These are phyloP conservation scores for Agaricus subrufescens DNA, from an alignment of 768 basidiomycete genomes.

Conservation along the genomic window DNA sequence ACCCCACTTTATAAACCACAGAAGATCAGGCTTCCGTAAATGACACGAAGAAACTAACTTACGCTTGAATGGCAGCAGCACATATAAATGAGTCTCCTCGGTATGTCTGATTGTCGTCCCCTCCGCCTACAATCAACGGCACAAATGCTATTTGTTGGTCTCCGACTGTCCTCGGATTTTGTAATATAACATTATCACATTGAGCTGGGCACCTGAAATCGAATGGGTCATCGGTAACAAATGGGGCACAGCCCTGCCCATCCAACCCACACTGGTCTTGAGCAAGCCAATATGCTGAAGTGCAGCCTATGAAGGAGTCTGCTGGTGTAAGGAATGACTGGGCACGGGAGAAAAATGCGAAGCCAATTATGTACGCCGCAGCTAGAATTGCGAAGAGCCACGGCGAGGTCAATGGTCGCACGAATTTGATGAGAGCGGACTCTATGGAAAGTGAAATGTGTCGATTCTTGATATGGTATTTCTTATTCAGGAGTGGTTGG, in stretches of 20 bases:
- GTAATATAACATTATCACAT: slow-evolving; percentile 56
- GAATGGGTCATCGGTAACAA: slow-evolving; percentile 47
- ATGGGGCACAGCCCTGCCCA: slow-evolving; percentile 61
- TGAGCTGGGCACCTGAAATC: slow-evolving; percentile 82
- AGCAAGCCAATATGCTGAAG: slow-evolving; percentile 63
- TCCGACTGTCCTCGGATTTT: slow-evolving; percentile 74
- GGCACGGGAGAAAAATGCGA: slow-evolving; percentile 68
- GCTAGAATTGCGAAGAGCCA: slow-evolving; percentile 54
- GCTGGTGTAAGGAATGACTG: slow-evolving; percentile 70
- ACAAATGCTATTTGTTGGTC: slow-evolving; percentile 57
- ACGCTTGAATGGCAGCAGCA: slow-evolving; percentile 80
- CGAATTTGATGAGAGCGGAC: slow-evolving; percentile 43
- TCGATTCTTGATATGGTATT: slow-evolving; percentile 30
- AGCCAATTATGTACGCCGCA: slow-evolving; percentile 61
- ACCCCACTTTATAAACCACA: slow-evolving; percentile 45
- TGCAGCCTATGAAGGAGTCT: slow-evolving; percentile 61
- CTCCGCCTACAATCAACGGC: slow-evolving; percentile 83
- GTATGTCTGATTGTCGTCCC: slow-evolving; percentile 66
- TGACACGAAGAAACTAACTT: slow-evolving; percentile 22
- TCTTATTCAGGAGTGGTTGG: slow-evolving; percentile 49
- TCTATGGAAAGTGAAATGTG: slow-evolving; percentile 48
- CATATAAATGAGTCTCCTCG: slow-evolving; percentile 85
- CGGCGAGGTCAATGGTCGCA: slow-evolving; percentile 44
- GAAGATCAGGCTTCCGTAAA: slow-evolving; percentile 8
- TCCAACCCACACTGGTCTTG: slow-evolving; percentile 73